phyloP scores from a whole-genome alignment of 2,329 filamentous ascomycete genomes.

The Cladosporium velox region DNA sequence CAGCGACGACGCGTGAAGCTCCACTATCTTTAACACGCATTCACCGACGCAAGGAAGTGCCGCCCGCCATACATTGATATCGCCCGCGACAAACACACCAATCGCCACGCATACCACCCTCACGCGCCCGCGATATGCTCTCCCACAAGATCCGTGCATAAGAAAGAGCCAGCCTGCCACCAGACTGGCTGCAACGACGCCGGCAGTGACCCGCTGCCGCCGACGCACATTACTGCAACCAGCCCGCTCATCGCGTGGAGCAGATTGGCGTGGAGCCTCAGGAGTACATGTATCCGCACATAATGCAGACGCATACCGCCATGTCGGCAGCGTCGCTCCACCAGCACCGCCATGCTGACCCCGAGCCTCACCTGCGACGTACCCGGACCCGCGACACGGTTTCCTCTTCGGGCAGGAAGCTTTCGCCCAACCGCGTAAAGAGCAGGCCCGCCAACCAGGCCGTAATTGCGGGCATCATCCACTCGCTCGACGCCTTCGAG shows the following conservation, averaged over 20 bases:
- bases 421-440: conserved; percentile 39
- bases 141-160: conserved; percentile 3
- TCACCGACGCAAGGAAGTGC: conserved; percentile 1
- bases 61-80: background rate
- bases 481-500: conserved; percentile 54
- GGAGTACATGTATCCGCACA: background rate
- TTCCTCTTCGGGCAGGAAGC: conserved; percentile 4
- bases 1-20: background rate
- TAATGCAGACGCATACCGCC: background rate
- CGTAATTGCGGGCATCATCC: conserved; percentile 66
- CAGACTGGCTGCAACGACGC: conserved; percentile 4
- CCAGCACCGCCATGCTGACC: conserved; percentile 1
- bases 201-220: conserved; percentile 4
- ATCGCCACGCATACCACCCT: background rate
- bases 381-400: conserved; percentile 7
- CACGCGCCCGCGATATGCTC: conserved; percentile 8
- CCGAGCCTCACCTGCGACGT: conserved; percentile 8
- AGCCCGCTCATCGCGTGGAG: background rate
- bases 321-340: conserved; percentile 12
- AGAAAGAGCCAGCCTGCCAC: conserved; percentile 1
- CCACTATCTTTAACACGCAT: background rate
- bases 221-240: background rate
- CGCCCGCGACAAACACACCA: background rate
- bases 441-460: conserved; percentile 61
- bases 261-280: background rate